phyloP scores from a whole-genome alignment of 2,329 filamentous ascomycete species.

The Aspergillus pseudoviridinutans region DNA sequence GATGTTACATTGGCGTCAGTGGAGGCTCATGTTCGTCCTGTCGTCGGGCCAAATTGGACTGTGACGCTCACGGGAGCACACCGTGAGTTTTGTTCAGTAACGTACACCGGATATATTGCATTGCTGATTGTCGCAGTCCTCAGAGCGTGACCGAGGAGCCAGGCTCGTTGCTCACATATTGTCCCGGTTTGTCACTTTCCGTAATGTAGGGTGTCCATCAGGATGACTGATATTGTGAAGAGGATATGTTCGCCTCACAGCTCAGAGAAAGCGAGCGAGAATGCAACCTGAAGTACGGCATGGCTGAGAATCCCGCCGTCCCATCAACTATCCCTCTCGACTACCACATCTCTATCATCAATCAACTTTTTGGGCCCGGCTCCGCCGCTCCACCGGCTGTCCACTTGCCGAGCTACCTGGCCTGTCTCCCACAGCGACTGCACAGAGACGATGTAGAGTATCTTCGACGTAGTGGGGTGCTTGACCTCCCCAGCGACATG shows the following conservation, averaged over 20 bases:
- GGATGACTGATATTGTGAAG: not conserved
- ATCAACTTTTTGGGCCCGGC: conserved; percentile 4
- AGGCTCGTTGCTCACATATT: not conserved
- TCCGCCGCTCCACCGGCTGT: not conserved
- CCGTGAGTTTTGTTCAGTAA: not conserved
- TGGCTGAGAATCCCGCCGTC: not conserved
- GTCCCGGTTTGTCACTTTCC: not conserved
- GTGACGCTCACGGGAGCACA: not conserved
- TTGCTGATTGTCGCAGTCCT: not conserved
- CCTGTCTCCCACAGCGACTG: not conserved
- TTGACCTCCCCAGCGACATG: not conserved
- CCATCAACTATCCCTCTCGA: conserved; percentile 1
- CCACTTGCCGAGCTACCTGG: conserved; percentile 2
- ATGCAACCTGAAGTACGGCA: not conserved
- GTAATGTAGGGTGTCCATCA: too few species aligned
- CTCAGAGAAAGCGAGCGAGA: not conserved
- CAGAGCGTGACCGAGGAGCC: not conserved
- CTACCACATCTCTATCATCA: conserved; percentile 5
- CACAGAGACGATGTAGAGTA: conserved; percentile 2
- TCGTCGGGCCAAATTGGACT: conserved; percentile 2
- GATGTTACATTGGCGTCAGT: conserved; percentile 8
- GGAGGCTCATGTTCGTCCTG: conserved; percentile 7
- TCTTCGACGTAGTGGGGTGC: conserved; percentile 1
- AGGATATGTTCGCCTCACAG: conserved; percentile 1
- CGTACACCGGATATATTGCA: not conserved